Evolutionary conservation across 2,329 filamentous ascomycete genomes (phyloP).

Genomic region (Myotisia sp.): DNA sequence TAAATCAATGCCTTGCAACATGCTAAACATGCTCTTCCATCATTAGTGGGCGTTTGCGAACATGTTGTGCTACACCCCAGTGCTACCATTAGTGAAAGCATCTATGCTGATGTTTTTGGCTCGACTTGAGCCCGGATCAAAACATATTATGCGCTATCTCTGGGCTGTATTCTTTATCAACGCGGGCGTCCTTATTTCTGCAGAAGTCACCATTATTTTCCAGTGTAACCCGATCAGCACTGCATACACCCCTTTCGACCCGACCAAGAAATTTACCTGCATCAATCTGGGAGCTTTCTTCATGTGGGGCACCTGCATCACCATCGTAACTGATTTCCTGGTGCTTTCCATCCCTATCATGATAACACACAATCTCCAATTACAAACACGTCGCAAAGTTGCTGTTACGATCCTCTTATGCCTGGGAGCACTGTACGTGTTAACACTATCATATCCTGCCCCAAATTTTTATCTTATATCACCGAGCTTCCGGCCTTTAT

Average conservation of each 20-base stretch:
- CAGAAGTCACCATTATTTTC: slow-evolving; percentile 18
- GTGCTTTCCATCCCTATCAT: slow-evolving; percentile 20
- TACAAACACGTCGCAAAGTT: slow-evolving; percentile 18
- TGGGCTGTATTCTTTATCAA: slow-evolving; percentile 14
- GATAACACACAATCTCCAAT: slow-evolving; percentile 19
- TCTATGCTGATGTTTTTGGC: slow-evolving; percentile 20
- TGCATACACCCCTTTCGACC: slow-evolving; percentile 15
- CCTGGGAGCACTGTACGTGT: slow-evolving; percentile 18
- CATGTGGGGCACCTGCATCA: slow-evolving; percentile 16
- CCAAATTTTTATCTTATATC: neutral
- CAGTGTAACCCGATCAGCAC: slow-evolving; percentile 18
- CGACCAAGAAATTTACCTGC: slow-evolving; percentile 15
- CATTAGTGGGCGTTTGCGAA: slow-evolving; percentile 19
- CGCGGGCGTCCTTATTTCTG: slow-evolving; percentile 13
- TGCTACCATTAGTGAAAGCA: slow-evolving; percentile 19
- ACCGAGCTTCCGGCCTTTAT: neutral
- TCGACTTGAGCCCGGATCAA: slow-evolving; percentile 17
- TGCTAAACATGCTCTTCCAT: too few relatives aligned
- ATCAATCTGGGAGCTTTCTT: slow-evolving; percentile 19
- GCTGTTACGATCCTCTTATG: slow-evolving; percentile 20
- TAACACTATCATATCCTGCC: neutral
- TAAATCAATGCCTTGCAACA: too few relatives aligned
- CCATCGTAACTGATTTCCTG: slow-evolving; percentile 21
- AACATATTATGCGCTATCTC: slow-evolving; percentile 13
- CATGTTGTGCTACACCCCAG: slow-evolving; percentile 20